phyloP scores from a whole-genome alignment of 805 yeast species.

The Monosporozyma unispora region DNA sequence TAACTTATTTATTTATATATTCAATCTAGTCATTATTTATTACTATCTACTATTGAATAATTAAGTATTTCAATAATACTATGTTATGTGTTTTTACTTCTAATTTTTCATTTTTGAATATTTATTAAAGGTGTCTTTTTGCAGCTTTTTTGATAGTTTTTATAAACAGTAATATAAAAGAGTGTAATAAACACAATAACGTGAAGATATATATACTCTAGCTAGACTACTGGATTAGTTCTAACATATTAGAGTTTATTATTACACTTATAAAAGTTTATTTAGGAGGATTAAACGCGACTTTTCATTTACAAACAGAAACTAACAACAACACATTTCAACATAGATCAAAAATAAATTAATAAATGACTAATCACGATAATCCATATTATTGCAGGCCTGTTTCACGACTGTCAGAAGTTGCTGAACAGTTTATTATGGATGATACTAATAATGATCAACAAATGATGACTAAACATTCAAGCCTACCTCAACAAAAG shows the following conservation, averaged over 20 bases:
- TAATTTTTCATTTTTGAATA: not conserved
- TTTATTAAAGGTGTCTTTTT: not conserved
- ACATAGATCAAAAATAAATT: not conserved
- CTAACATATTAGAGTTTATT: not conserved
- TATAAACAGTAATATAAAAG: no score
- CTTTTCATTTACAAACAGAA: no score
- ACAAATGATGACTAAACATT: not conserved
- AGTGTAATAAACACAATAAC: no score
- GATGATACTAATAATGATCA: slow-evolving; percentile 9
- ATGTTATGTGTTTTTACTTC: not conserved
- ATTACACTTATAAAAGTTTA: not conserved
- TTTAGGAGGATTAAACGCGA: no score
- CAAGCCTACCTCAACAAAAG: slow-evolving; percentile 4
- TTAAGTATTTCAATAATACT: not conserved
- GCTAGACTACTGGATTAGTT: not conserved
- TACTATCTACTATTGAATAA: not conserved
- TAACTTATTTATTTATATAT: not conserved
- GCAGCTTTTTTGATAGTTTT: not conserved
- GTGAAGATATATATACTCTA: not conserved
- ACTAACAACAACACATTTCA: not conserved
- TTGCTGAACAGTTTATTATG: slow-evolving; percentile 16
- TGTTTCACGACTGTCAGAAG: slow-evolving; percentile 7
- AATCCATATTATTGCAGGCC: slow-evolving; percentile 3
- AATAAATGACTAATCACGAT: not conserved
- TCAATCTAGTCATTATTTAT: not conserved